A percentile compares a stretch with the other conserved stretches of the same genome.
Evolutionary conservation across 345 rosid species (phyloP).

Genomic region (Bruguiera sexangula): DNA sequence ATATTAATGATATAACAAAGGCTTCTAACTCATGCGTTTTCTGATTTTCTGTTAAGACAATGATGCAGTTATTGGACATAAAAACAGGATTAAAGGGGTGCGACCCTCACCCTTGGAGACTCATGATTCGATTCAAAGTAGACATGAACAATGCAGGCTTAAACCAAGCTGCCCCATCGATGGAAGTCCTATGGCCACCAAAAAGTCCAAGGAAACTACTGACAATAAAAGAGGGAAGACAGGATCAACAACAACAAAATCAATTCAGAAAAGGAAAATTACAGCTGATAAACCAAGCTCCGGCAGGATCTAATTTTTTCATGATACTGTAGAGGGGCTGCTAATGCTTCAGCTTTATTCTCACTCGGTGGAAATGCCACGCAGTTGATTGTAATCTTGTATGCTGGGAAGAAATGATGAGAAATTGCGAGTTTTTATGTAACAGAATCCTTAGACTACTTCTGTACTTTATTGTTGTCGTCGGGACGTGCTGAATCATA

Average conservation of each 20-base stretch:
- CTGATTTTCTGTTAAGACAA: conserved; percentile 35
- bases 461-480: neutral
- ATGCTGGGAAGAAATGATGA: neutral
- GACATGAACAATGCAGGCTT: conserved; percentile 31
- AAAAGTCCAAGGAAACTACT: conserved; percentile 21
- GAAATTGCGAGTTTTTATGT: neutral
- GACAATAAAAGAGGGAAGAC: conserved; percentile 23
- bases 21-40: conserved; percentile 1
- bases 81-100: conserved; percentile 27
- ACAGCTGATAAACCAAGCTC: conserved; percentile 18
- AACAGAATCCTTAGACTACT: neutral
- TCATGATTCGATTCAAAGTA: conserved; percentile 22
- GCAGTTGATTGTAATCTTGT: neutral
- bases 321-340: neutral
- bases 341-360: neutral
- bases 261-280: conserved; percentile 24
- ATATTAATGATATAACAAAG: too few relatives aligned
- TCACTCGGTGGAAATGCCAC: neutral
- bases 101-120: conserved; percentile 29
- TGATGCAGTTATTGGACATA: conserved; percentile 49
- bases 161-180: conserved; percentile 6
- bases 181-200: conserved; percentile 15
- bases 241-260: conserved; percentile 13
- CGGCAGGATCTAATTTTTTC: conserved; percentile 11
- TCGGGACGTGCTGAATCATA: too few relatives aligned